A percentile compares a stretch with the other conserved stretches of the same genome.
Evolutionary conservation across 1,284 basidiomycete genomes (phyloP).

Genomic region (Ceratobasidium sp.): DNA sequence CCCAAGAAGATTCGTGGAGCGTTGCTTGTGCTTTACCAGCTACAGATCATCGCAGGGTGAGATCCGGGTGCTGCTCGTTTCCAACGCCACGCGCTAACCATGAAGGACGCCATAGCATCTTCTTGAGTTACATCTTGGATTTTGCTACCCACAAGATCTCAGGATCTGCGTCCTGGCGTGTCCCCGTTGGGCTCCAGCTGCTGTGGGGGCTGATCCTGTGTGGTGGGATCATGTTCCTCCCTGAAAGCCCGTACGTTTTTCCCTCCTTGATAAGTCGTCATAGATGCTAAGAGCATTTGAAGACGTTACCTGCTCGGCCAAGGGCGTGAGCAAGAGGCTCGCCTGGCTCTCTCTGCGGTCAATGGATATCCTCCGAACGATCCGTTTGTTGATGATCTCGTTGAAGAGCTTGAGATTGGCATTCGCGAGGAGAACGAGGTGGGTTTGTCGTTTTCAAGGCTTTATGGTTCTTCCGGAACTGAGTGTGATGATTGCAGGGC

Average conservation of each 20-base stretch:
- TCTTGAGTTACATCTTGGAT: constrained; percentile 78
- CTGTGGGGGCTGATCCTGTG: constrained; percentile 73
- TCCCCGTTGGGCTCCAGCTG: constrained; percentile 68
- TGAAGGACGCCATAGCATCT: constrained; percentile 61
- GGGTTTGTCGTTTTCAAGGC: not conserved
- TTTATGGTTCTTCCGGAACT: constrained; percentile 46
- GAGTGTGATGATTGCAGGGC: constrained; percentile 59
- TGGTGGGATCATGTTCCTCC: constrained; percentile 77
- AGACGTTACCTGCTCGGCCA: constrained; percentile 72
- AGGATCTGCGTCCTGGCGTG: constrained; percentile 74
- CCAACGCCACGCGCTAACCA: not conserved
- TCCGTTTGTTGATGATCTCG: constrained; percentile 68
- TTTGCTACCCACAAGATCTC: constrained; percentile 71
- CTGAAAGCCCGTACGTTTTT: constrained; percentile 76
- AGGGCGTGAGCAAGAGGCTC: constrained; percentile 65
- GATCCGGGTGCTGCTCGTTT: constrained; percentile 44
- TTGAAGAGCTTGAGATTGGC: constrained; percentile 75
- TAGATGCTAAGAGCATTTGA: not conserved
- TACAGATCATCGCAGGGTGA: constrained; percentile 77
- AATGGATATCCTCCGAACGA: constrained; percentile 72
- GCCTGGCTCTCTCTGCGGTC: constrained; percentile 70
- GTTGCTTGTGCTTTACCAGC: constrained; percentile 77
- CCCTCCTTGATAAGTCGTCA: not conserved
- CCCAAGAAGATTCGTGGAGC: constrained; percentile 80
- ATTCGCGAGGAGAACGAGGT: constrained; percentile 60